Evolutionary conservation across 2,329 filamentous ascomycete species (phyloP).

Genomic region (Annulohypoxylon truncatum): DNA sequence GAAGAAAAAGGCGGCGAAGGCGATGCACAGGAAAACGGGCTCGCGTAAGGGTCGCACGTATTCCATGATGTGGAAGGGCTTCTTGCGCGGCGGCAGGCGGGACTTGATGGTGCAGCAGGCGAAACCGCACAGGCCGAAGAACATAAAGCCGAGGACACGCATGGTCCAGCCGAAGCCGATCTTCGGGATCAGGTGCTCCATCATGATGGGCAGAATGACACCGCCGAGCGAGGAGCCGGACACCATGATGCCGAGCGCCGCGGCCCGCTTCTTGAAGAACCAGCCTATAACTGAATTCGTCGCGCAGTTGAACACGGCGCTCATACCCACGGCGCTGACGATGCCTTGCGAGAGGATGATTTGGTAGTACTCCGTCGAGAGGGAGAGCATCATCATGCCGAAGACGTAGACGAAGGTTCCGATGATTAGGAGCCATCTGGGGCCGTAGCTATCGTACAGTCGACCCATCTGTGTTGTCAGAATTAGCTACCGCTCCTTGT

Average conservation of each 20-base stretch:
- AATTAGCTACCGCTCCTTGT: background rate
- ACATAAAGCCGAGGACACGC: conserved; percentile 53
- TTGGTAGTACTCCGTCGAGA: conserved; percentile 57
- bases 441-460: conserved; percentile 70
- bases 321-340: conserved; percentile 50
- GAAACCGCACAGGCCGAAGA: conserved; percentile 50
- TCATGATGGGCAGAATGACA: conserved; percentile 68
- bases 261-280: conserved; percentile 60
- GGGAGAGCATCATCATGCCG: conserved; percentile 70
- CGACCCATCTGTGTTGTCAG: conserved; percentile 55
- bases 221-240: conserved; percentile 64
- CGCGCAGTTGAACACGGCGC: conserved; percentile 52
- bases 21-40: conserved; percentile 56
- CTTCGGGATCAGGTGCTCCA: conserved; percentile 62
- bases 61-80: conserved; percentile 58
- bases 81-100: conserved; percentile 51
- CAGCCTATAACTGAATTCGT: conserved; percentile 56
- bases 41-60: conserved; percentile 62
- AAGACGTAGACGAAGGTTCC: conserved; percentile 67
- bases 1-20: conserved; percentile 64
- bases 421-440: conserved; percentile 62
- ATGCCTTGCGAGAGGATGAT: conserved; percentile 55
- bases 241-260: conserved; percentile 61
- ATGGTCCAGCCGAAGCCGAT: conserved; percentile 57
- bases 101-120: conserved; percentile 51